These are phyloP conservation scores for Cladosporium sphaerospermum DNA, from an alignment of 2,329 filamentous ascomycete species.

Conservation along the genomic window DNA sequence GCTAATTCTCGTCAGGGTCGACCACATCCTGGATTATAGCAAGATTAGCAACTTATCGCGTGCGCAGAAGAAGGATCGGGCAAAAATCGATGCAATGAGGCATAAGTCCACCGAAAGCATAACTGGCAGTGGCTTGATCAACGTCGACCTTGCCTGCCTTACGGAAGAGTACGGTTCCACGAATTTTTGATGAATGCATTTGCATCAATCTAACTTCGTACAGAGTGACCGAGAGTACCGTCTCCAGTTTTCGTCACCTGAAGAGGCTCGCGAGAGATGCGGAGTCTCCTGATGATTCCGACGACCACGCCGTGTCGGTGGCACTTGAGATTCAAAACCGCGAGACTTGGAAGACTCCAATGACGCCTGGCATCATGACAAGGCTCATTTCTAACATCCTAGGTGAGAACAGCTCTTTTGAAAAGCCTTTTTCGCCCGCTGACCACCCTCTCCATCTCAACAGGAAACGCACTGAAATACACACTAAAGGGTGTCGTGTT, in stretches of 20 bases:
- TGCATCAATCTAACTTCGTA: not conserved
- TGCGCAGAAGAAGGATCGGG: conserved; percentile 3
- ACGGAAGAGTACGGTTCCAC: conserved; percentile 11
- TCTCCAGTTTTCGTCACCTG: not conserved
- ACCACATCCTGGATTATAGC: conserved; percentile 37
- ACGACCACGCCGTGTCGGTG: not conserved
- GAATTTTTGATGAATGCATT: no score
- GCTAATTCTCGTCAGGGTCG: conserved; percentile 16
- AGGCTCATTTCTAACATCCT: conserved; percentile 19
- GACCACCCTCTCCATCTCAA: not conserved
- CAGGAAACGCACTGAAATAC: conserved; percentile 42
- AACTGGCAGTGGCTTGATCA: not conserved
- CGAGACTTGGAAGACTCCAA: not conserved
- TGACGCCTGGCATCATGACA: conserved; percentile 35
- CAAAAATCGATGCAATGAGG: not conserved
- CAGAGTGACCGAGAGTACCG: not conserved
- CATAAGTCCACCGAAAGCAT: not conserved
- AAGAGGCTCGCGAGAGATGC: not conserved
- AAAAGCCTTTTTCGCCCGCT: not conserved
- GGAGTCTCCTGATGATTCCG: not conserved
- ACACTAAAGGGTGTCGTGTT: conserved; percentile 19
- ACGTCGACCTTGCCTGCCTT: conserved; percentile 20
- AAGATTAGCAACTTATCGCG: conserved; percentile 35
- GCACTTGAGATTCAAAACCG: conserved; percentile 3
- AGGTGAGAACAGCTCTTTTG: conserved; percentile 11